These are phyloP conservation scores for Talaromyces marneffei DNA, from an alignment of 2,329 filamentous ascomycete genomes.

Conservation along the genomic window DNA sequence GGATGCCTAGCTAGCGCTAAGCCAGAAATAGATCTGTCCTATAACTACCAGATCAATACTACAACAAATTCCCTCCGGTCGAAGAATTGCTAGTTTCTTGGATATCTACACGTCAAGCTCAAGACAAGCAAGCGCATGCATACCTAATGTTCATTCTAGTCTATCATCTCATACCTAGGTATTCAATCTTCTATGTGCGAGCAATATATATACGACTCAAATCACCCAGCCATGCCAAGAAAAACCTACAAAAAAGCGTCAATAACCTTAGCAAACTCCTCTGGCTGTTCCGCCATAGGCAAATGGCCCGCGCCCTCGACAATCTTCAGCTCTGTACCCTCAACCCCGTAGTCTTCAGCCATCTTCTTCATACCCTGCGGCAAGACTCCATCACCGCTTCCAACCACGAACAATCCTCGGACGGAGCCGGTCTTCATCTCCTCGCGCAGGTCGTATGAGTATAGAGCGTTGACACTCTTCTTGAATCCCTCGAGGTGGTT, in stretches of 20 bases:
- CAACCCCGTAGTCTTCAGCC: slow-evolving; percentile 52
- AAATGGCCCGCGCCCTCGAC: slow-evolving; percentile 70
- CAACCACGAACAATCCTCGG: slow-evolving; percentile 62
- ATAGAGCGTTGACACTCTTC: slow-evolving; percentile 64
- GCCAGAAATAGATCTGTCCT: not conserved
- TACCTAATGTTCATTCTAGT: not conserved
- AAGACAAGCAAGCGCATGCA: not conserved
- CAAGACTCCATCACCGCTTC: slow-evolving; percentile 66
- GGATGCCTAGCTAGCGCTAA: not conserved
- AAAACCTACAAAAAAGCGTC: slow-evolving; percentile 46
- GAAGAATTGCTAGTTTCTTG: too few relatives aligned
- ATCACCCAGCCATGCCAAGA: not conserved
- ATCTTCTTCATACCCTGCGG: slow-evolving; percentile 76
- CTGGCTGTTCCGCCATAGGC: slow-evolving; percentile 73
- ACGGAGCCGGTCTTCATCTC: slow-evolving; percentile 32
- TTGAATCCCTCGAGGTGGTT: slow-evolving; percentile 72
- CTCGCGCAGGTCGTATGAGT: slow-evolving; percentile 48
- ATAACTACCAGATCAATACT: too few relatives aligned
- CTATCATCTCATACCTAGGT: not conserved
- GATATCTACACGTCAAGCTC: too few relatives aligned
- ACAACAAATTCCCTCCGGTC: too few relatives aligned
- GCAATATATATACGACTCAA: not conserved
- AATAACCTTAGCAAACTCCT: slow-evolving; percentile 61
- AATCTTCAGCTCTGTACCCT: slow-evolving; percentile 53
- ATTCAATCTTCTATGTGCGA: not conserved